Evolutionary conservation across 768 basidiomycete genomes (phyloP).

Genomic region (Boletus edulis): DNA sequence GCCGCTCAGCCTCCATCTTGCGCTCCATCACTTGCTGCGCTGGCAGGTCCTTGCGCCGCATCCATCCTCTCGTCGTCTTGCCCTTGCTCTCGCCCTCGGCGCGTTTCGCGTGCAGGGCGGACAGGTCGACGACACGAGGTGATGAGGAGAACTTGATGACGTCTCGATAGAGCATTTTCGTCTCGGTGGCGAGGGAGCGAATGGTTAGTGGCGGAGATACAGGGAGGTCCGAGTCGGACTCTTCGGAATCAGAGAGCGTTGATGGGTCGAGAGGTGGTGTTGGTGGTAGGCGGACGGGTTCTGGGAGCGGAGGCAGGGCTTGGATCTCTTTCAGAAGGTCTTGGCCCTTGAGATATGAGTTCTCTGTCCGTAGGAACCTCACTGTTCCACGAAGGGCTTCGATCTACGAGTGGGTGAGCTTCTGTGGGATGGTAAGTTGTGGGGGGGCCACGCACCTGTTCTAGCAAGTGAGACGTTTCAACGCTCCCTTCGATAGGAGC

Average conservation of each 20-base stretch:
- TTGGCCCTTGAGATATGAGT: constrained; percentile 90
- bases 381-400: constrained; percentile 90
- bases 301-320: constrained; percentile 62
- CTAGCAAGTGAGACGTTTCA: constrained; percentile 84
- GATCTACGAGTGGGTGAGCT: constrained; percentile 49
- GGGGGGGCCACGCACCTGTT: constrained; percentile 57
- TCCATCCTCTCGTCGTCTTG: constrained; percentile 58
- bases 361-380: constrained; percentile 90
- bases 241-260: constrained; percentile 62
- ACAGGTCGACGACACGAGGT: constrained; percentile 84
- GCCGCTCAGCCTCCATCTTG: constrained; percentile 69
- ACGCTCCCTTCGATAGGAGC: constrained; percentile 73
- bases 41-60: constrained; percentile 77
- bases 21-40: constrained; percentile 78
- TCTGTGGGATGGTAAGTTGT: neutral
- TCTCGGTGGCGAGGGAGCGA: constrained; percentile 73
- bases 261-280: constrained; percentile 72
- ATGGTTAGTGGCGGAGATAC: constrained; percentile 48
- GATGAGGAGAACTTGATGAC: constrained; percentile 83
- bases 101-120: constrained; percentile 52
- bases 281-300: constrained; percentile 44
- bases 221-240: constrained; percentile 51
- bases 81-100: constrained; percentile 47
- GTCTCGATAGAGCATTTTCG: constrained; percentile 84
- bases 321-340: constrained; percentile 85